These are phyloP conservation scores for Sporothrix brunneoviolacea DNA, from an alignment of 2,329 filamentous ascomycete genomes.

Conservation along the genomic window DNA sequence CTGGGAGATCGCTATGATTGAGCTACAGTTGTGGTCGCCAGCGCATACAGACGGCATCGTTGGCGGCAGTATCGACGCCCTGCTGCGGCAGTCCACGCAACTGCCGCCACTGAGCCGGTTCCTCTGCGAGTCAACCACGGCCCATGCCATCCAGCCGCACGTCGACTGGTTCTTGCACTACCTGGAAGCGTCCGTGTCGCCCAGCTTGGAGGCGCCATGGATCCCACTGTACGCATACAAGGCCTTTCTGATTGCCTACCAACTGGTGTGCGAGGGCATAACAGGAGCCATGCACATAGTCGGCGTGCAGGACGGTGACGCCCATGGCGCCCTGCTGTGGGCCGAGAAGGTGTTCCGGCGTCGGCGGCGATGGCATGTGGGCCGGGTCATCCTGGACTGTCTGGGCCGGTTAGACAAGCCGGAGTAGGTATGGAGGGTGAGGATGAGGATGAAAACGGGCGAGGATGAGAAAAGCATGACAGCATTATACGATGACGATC, in stretches of 20 bases:
- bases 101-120: conserved; percentile 27
- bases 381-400: conserved; percentile 27
- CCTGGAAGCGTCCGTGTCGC: conserved; percentile 12
- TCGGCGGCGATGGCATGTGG: conserved; percentile 26
- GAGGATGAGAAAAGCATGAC: too few species aligned
- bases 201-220: conserved; percentile 32
- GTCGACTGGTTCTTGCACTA: conserved; percentile 15
- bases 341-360: conserved; percentile 27
- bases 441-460: too few species aligned
- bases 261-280: conserved; percentile 27
- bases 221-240: conserved; percentile 34
- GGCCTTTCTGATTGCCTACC: conserved; percentile 35
- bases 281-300: conserved; percentile 18
- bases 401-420: too few species aligned
- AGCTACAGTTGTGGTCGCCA: conserved; percentile 35
- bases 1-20: conserved; percentile 37
- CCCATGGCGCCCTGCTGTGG: conserved; percentile 24
- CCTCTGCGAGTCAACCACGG: conserved; percentile 26
- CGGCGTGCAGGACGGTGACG: conserved; percentile 27
- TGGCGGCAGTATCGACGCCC: conserved; percentile 29
- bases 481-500: too few species aligned
- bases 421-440: too few species aligned
- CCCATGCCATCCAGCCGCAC: conserved; percentile 24
- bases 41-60: conserved; percentile 33
- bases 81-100: conserved; percentile 27